Base-by-base conservation (phyloP, 345 rosid genomes). In the Salix koriyanagi region DNA sequence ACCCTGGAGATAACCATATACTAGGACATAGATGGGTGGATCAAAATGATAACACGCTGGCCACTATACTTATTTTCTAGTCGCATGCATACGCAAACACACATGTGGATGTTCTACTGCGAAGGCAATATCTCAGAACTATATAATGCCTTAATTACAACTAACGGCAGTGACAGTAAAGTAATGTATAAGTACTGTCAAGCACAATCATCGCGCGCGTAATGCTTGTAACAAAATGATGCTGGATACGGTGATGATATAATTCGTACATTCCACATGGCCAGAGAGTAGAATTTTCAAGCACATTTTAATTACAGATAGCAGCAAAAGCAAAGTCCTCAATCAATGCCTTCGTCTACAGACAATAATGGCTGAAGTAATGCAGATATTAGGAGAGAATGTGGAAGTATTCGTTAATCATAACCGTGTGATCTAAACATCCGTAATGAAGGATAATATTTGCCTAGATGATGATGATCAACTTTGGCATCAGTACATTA, bases 101-200 rank as follows among this genome's bases (percentile, higher is more conserved):
- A 6, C 60, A 52, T 19, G 60, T 18, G 50, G 16, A 12, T 46
- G 50, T 15, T 46, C 50, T 46, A 46, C 14, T 46, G 50, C 50
- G 14, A 46, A 46, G 50, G 16, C 50, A 46, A 46, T 12, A 4
- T 46, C 50, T 46, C 14, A 14, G 16, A 46, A 46, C 14, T 46
- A 46, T 46, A 46, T 46, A 14, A 46, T 12, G 18, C 39, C 30
- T 28, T n/a, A n/a, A n/a, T n/a, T 28, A 28, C 60, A 70, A 42
- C 36, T 70, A 70, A 48, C 16, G 34, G 16, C 61, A 74, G 50
- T 74, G 48, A 74, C 65, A 65, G 32, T 62, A 74, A 14, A 32
- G 70, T 65, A 30, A 64, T 28, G 50, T 65, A 41, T 28, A 48
- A 74, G 61, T 13, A 72, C 44, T 41, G 44, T 44, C 50, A 14